Percentiles rank a stretch among this genome's conserved stretches.
phyloP scores from a whole-genome alignment of 176 grass and related monocot species.

The Tillandsia leiboldiana region DNA sequence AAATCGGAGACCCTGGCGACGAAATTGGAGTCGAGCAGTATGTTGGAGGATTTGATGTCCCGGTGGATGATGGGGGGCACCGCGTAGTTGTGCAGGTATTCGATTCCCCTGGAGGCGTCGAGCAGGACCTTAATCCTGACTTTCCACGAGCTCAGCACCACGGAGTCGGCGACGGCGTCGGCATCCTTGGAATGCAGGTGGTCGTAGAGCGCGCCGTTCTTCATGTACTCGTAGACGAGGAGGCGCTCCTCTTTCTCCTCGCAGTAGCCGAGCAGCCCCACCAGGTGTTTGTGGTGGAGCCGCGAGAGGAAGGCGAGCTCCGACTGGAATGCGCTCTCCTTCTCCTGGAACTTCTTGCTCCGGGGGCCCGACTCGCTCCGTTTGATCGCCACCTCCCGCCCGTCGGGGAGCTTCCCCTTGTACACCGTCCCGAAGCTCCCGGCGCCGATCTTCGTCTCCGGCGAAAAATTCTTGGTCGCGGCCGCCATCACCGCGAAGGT shows the following conservation, averaged over 20 bases:
- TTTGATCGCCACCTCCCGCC: slow-evolving; percentile 88
- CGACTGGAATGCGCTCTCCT: slow-evolving; percentile 91
- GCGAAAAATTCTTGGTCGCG: slow-evolving; percentile 53
- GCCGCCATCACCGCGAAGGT: slow-evolving; percentile 43
- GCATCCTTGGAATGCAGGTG: slow-evolving; percentile 56
- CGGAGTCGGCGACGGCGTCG: slow-evolving; percentile 5
- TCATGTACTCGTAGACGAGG: slow-evolving; percentile 95
- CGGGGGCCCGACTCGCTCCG: slow-evolving; percentile 43
- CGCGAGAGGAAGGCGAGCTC: slow-evolving; percentile 84
- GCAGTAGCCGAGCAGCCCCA: slow-evolving; percentile 72
- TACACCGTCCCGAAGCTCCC: slow-evolving; percentile 91
- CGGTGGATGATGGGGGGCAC: slow-evolving; percentile 97
- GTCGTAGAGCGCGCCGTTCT: slow-evolving; percentile 82
- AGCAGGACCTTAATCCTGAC: slow-evolving; percentile 69
- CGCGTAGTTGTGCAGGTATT: slow-evolving; percentile 95
- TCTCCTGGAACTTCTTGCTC: slow-evolving; percentile 59
- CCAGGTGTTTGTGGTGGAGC: slow-evolving; percentile 95
- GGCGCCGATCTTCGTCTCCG: slow-evolving; percentile 53
- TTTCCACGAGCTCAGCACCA: slow-evolving; percentile 60
- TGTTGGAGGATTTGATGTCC: slow-evolving; percentile 98
- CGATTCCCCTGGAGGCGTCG: slow-evolving; percentile 78
- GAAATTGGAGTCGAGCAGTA: slow-evolving; percentile 63
- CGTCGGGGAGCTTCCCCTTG: slow-evolving; percentile 64
- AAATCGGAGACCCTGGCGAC: slow-evolving; percentile 87
- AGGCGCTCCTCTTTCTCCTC: slow-evolving; percentile 73